Evolutionary conservation across 2,329 filamentous ascomycete species (phyloP), one percentile per base, ranked within the genome.

Genomic region (Talaromyces sp.): DNA sequence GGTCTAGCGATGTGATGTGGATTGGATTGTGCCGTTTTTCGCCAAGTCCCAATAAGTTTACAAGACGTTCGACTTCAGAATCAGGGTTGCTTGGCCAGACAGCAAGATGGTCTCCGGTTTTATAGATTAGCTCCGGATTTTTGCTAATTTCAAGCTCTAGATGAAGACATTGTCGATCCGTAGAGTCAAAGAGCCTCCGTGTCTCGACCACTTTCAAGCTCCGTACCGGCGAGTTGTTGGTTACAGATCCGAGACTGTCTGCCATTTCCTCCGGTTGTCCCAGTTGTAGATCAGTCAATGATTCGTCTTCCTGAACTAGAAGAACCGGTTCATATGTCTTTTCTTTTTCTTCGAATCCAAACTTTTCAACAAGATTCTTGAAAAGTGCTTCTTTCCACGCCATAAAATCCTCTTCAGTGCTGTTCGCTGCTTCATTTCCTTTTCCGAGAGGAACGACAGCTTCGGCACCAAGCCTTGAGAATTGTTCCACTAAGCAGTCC

Each of bases 341-440:
- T 74, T 96, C 92, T 60, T 91, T 90, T 78, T 97, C 93, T 75
- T 96, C 88, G 59, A 96, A 81, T 36, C 86, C 85, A 84, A 97
- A 88, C 73, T 89, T 86, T 66, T 88, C 83, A 25, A 88, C 83
- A 59, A 97, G 82, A 61, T 88, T 86, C 66, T 83, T 80, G 90
- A 93, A 97, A 88, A 97, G 95, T 62, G 90, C 89, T 68, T 97
- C 93, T 78, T 96, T 97, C 93, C 93, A 97, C 61, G 92, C 88
- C 70, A 97, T 80, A 74, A 96, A 97, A 71, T 97, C 93, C 78
- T 97, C 93, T 77, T 96, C 93, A 87, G 96, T 97, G 49, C 92
- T 95, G 58, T 92, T 92, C 65, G 92, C 91, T 62, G 93, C 93
- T 73, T 97, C 93, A 69, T 97, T 92, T 66, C 92, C 93, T 78